Conservation (phyloP, 1,139 yeast species). For the Wickerhamiella infanticola region DNA sequence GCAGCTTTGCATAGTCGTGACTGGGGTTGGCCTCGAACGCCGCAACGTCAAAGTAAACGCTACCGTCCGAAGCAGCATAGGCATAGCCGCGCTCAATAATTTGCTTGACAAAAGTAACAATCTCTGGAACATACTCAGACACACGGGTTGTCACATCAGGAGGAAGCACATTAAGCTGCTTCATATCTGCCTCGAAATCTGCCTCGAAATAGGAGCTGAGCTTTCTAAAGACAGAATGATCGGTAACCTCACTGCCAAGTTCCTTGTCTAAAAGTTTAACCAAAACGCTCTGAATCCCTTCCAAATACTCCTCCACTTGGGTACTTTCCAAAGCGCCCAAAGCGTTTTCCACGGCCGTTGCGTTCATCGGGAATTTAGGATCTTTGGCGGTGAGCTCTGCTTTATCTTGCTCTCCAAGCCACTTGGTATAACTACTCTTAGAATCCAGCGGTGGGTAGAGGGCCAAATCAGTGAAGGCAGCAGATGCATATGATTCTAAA, state of each 20-base stretch:
- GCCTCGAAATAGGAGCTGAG: constrained; percentile 85
- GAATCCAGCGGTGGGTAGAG: constrained; percentile 7
- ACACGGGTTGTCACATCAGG: constrained; percentile 85
- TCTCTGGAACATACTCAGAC: constrained; percentile 92
- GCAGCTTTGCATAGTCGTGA: constrained; percentile 82
- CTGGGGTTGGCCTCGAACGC: constrained; percentile 55
- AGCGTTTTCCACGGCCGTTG: constrained; percentile 48
- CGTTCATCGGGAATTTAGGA: constrained; percentile 80
- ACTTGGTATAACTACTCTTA: constrained; percentile 30
- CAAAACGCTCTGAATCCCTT: constrained; percentile 49
- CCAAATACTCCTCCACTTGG: constrained; percentile 30
- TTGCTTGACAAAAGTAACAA: constrained; percentile 57
- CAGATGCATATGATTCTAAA: constrained; percentile 33
- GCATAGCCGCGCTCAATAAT: constrained; percentile 74
- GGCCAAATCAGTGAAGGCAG: constrained; percentile 2
- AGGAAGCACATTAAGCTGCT: constrained; percentile 62
- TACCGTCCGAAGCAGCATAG: constrained; percentile 67
- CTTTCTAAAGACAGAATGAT: constrained; percentile 66
- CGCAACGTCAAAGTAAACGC: constrained; percentile 86
- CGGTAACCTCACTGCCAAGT: constrained; percentile 62
- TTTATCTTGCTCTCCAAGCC: constrained; percentile 38
- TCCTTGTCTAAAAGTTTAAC: constrained; percentile 59
- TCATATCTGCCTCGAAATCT: constrained; percentile 76
- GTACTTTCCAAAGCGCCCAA: constrained; percentile 21
- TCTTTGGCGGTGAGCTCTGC: constrained; percentile 36